These are phyloP conservation scores for Penicillium sp. DNA, from an alignment of 2,329 filamentous ascomycete species.

Conservation along the genomic window DNA sequence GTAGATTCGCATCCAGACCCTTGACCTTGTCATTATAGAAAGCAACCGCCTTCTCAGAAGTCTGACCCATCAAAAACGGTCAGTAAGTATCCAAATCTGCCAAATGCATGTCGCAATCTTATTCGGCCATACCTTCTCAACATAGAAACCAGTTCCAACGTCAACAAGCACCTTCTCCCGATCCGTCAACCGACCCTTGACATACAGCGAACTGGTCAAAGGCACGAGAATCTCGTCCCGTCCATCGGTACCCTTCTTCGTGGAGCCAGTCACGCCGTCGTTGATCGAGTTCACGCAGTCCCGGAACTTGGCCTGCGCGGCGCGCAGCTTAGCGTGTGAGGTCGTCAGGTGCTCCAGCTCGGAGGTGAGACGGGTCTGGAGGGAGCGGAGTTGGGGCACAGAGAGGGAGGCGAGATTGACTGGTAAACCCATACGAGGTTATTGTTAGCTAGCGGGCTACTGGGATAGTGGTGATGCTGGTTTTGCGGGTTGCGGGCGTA, in stretches of 20 bases:
- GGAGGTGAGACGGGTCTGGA: conserved; percentile 95
- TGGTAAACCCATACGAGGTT: too few species aligned
- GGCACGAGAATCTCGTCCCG: conserved; percentile 76
- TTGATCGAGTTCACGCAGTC: conserved; percentile 84
- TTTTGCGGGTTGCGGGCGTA: conserved; percentile 24
- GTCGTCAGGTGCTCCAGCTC: conserved; percentile 92
- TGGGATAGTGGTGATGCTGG: conserved; percentile 1
- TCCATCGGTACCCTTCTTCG: conserved; percentile 43
- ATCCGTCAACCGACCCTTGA: conserved; percentile 78
- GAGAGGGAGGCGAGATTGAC: conserved; percentile 79
- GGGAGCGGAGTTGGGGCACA: conserved; percentile 81
- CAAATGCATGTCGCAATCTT: too few species aligned
- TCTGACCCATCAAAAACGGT: conserved; percentile 40
- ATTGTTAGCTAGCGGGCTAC: background rate
- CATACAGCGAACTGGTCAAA: conserved; percentile 91
- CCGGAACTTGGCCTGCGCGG: conserved; percentile 87
- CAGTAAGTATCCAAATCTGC: background rate
- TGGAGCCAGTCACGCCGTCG: conserved; percentile 56
- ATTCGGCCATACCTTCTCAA: conserved; percentile 74
- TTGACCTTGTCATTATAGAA: conserved; percentile 74
- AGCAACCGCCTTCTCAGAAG: conserved; percentile 64
- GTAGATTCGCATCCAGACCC: conserved; percentile 67
- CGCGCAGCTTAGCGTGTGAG: conserved; percentile 88
- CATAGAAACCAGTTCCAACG: conserved; percentile 90
- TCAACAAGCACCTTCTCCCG: conserved; percentile 84